A percentile compares a stretch with the other conserved stretches of the same genome.
These are phyloP conservation scores for Clonostachys solani DNA, from an alignment of 2,329 filamentous ascomycete genomes.

Conservation along the genomic window DNA sequence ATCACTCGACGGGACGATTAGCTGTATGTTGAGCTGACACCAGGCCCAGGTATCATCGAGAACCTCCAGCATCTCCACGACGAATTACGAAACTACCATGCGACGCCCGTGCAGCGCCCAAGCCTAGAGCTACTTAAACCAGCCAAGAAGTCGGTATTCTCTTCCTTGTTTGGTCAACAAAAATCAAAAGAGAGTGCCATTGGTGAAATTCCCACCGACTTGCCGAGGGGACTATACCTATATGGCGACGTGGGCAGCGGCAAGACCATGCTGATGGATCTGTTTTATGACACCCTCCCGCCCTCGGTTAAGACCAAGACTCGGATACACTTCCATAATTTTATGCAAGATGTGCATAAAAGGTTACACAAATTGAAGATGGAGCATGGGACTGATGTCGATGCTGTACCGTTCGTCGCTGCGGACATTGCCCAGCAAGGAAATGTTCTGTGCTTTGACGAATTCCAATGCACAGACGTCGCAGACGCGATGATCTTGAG, in stretches of 20 bases:
- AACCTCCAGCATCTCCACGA: slow-evolving; percentile 86
- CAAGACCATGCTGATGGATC: slow-evolving; percentile 99
- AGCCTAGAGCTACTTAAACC: slow-evolving; percentile 66
- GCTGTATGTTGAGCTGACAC: neutral
- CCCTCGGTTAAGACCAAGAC: slow-evolving; percentile 75
- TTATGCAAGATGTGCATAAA: slow-evolving; percentile 97
- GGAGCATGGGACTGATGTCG: slow-evolving; percentile 81
- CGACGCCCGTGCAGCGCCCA: slow-evolving; percentile 72
- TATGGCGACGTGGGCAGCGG: slow-evolving; percentile 95
- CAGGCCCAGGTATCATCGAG: slow-evolving; percentile 70
- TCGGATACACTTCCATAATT: slow-evolving; percentile 97
- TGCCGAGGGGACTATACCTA: slow-evolving; percentile 89
- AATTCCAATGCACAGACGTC: slow-evolving; percentile 98
- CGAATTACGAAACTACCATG: slow-evolving; percentile 69
- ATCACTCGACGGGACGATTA: neutral
- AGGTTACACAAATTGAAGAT: slow-evolving; percentile 88
- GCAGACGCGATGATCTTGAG: slow-evolving; percentile 98
- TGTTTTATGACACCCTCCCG: slow-evolving; percentile 93
- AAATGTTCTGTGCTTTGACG: slow-evolving; percentile 92
- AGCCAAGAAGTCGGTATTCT: slow-evolving; percentile 47
- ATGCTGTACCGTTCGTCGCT: slow-evolving; percentile 86
- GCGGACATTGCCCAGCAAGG: slow-evolving; percentile 86
- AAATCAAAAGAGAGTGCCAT: slow-evolving; percentile 31
- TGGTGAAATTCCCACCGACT: slow-evolving; percentile 58
- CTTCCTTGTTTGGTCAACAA: slow-evolving; percentile 53